These are phyloP conservation scores for Cyberlindnera saturnus DNA, from an alignment of 805 yeast genomes.

Conservation along the genomic window DNA sequence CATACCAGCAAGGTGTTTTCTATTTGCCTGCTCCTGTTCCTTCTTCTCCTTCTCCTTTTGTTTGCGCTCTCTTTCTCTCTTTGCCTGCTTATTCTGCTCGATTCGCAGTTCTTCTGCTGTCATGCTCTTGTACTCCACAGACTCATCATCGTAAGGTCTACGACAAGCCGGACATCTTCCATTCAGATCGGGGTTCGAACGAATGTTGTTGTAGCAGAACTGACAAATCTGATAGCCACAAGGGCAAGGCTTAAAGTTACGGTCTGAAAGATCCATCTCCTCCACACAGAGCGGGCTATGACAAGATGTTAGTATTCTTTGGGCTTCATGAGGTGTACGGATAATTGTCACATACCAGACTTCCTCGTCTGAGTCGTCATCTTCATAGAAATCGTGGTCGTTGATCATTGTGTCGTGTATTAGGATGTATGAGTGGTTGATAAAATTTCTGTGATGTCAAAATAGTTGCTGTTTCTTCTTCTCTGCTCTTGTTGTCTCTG, in stretches of 20 bases:
- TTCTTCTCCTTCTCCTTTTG: conserved; percentile 87
- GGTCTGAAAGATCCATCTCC: conserved; percentile 95
- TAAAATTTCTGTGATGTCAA: no score
- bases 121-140: conserved; percentile 78
- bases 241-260: conserved; percentile 97
- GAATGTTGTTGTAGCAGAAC: conserved; percentile 93
- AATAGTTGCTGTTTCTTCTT: no score
- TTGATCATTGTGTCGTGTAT: conserved; percentile 17
- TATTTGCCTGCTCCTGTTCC: conserved; percentile 74
- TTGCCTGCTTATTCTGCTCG: conserved; percentile 75
- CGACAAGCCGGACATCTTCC: conserved; percentile 99
- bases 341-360: conserved; percentile 41
- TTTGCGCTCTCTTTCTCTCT: conserved; percentile 74
- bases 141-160: conserved; percentile 86
- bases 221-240: conserved; percentile 99
- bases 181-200: conserved; percentile 91
- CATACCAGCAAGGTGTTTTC: conserved; percentile 92
- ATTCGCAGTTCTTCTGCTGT: conserved; percentile 79
- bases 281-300: conserved; percentile 90
- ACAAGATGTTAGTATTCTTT: conserved; percentile 13
- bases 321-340: not conserved
- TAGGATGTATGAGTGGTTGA: not conserved
- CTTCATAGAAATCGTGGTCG: conserved; percentile 57
- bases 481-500: no score
- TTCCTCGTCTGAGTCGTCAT: conserved; percentile 63